These are phyloP conservation scores for Malbranchea zuffiana DNA, from an alignment of 2,329 filamentous ascomycete species.

Conservation along the genomic window DNA sequence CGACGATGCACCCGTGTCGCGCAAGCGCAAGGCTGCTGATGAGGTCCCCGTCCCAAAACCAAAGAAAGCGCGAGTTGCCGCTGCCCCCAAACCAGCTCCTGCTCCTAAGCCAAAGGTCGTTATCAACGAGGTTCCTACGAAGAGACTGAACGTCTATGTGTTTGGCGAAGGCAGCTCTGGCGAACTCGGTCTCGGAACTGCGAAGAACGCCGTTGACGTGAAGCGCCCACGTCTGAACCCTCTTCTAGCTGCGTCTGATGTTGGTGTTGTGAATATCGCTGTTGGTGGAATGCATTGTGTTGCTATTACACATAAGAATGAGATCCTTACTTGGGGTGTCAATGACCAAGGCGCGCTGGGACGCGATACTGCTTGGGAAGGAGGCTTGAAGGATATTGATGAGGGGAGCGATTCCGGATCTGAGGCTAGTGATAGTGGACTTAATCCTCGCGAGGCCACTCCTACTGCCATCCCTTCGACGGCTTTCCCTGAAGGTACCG, in stretches of 20 bases:
- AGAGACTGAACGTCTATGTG: constrained; percentile 59
- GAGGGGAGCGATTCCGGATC: constrained; percentile 43
- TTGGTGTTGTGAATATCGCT: constrained; percentile 62
- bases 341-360: constrained; percentile 77
- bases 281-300: constrained; percentile 74
- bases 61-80: constrained; percentile 17
- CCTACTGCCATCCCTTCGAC: constrained; percentile 41
- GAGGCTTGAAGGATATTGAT: constrained; percentile 46
- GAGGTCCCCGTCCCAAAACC: constrained; percentile 11
- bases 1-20: constrained; percentile 2
- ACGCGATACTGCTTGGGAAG: constrained; percentile 59
- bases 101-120: constrained; percentile 21
- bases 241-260: constrained; percentile 44
- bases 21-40: constrained; percentile 12
- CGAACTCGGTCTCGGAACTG: constrained; percentile 66
- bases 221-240: constrained; percentile 62
- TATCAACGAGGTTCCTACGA: constrained; percentile 52
- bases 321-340: constrained; percentile 76
- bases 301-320: constrained; percentile 67
- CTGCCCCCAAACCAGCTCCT: background rate
- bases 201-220: constrained; percentile 57
- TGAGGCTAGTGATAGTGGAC: constrained; percentile 40
- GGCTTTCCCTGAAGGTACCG: constrained; percentile 42
- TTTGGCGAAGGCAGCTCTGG: constrained; percentile 72
- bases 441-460: constrained; percentile 47